Evolutionary conservation across 148 eudicot species (phyloP).

Genomic region (Chenopodium quinoa): DNA sequence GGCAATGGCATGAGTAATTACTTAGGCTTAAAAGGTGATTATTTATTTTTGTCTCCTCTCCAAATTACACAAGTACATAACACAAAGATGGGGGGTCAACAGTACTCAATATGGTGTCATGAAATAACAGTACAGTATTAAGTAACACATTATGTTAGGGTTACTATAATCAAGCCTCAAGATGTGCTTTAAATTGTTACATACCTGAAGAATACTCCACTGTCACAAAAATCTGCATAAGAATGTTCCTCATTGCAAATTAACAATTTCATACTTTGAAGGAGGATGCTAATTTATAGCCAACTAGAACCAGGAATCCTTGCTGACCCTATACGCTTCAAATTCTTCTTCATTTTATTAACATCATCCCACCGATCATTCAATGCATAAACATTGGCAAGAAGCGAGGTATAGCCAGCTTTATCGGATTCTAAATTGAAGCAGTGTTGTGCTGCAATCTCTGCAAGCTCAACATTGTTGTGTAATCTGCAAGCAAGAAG

Average conservation of each 20-base stretch:
- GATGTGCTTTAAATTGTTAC: neutral
- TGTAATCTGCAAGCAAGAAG: conserved; percentile 75
- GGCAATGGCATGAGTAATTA: neutral
- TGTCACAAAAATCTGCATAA: neutral
- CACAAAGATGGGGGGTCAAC: neutral
- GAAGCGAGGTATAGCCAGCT: conserved; percentile 60
- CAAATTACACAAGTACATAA: neutral
- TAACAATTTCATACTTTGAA: neutral
- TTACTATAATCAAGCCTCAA: neutral
- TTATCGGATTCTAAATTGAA: conserved; percentile 58
- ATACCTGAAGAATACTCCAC: conserved; percentile 4
- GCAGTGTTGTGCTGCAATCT: conserved; percentile 72
- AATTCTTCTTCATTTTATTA: conserved; percentile 45
- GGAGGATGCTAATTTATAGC: conserved; percentile 26
- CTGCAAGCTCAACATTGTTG: conserved; percentile 67
- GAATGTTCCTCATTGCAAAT: neutral
- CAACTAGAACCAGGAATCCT: conserved; percentile 77
- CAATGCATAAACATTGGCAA: conserved; percentile 68
- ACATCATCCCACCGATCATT: conserved; percentile 81
- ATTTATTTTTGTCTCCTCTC: neutral
- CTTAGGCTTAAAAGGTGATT: neutral
- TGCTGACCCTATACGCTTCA: conserved; percentile 34
- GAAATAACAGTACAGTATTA: too few species aligned
- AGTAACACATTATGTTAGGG: neutral
- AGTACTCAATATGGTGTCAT: too few species aligned